Conservation (phyloP, 108 stramenopile species). For the Bacterosira constricta region DNA sequence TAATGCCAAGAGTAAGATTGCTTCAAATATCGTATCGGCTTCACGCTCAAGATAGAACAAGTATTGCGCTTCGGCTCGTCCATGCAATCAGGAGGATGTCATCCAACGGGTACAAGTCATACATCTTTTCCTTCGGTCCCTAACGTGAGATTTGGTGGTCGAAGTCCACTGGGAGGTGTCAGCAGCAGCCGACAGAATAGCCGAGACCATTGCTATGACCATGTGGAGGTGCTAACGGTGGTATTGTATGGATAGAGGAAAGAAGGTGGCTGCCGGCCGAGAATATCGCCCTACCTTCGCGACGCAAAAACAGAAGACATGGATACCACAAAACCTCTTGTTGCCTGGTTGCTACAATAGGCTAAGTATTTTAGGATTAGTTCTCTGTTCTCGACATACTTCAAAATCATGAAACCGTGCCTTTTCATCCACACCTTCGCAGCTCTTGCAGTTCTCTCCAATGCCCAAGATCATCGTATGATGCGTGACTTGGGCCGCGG, state of each 20-base stretch:
- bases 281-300: slow-evolving; percentile 31
- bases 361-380: too few relatives aligned
- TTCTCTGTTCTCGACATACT: too few relatives aligned
- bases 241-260: neutral
- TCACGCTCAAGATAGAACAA: slow-evolving; percentile 12
- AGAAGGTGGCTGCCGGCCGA: neutral
- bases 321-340: too few relatives aligned
- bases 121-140: neutral
- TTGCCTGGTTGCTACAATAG: too few relatives aligned
- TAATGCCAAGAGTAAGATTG: slow-evolving; percentile 80
- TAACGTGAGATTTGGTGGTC: slow-evolving; percentile 5
- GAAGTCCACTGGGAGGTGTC: slow-evolving; percentile 33
- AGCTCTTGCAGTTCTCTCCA: too few relatives aligned
- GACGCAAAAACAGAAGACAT: too few relatives aligned
- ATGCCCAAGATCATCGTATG: too few relatives aligned
- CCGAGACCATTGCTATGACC: neutral
- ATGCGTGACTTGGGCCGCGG: too few relatives aligned
- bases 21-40: slow-evolving; percentile 17
- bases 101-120: neutral
- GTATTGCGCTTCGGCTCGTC: neutral
- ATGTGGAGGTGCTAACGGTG: neutral
- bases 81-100: neutral
- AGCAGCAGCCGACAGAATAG: slow-evolving; percentile 33
- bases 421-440: too few relatives aligned
- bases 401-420: too few relatives aligned